Base-by-base conservation (phyloP, 1,139 yeast species). In the Hyphopichia buzzinii region DNA sequence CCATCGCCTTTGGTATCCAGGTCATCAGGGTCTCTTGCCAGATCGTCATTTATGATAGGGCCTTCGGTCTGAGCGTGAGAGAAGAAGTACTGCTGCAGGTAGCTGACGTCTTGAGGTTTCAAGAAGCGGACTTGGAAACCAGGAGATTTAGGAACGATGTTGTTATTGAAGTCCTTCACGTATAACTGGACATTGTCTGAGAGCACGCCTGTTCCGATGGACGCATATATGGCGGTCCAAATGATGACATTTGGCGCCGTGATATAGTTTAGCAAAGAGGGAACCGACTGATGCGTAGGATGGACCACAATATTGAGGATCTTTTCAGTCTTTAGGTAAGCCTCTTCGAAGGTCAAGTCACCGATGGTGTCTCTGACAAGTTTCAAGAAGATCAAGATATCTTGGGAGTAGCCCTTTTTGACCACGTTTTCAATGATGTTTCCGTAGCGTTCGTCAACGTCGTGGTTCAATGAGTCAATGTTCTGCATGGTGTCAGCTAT, bases 171-270 rank as follows among this genome's bases (percentile, higher is more conserved):
- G 52, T 87, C 86, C 52, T 87, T 88, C 39, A 85, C 84, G 43
- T 81, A 71, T 17, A 90, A 60, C 42, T 77, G 73, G 8, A 87
- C 77, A 39, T 77, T 73, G 42, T 78, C 79, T 0, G 81, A 74
- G 8, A 79, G 59, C 2, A 80, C 77, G 0, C 85, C 86, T 0
- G 84, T 72, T 8, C 90, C 90, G 37, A 82, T 79, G 2, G 89
- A 80, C 8, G 85, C 84, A 67, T 77, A 71, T 8, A 84, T 77
- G 0, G 89, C 97, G 3, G 96, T 85, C 81, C 95, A 80, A 11
- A 92, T 84, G 6, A 92, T 74, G 8, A 90, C 96, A 58, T 92
- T 89, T 1, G 98, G 98, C 0, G 97, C 88, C 0, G 98, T 90
- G 30, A 92, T 79, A 53, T 92, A 90, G 55, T 92, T 92, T 26